Base-by-base conservation (phyloP, 805 yeast genomes). In the Schwanniomyces yamadae region DNA sequence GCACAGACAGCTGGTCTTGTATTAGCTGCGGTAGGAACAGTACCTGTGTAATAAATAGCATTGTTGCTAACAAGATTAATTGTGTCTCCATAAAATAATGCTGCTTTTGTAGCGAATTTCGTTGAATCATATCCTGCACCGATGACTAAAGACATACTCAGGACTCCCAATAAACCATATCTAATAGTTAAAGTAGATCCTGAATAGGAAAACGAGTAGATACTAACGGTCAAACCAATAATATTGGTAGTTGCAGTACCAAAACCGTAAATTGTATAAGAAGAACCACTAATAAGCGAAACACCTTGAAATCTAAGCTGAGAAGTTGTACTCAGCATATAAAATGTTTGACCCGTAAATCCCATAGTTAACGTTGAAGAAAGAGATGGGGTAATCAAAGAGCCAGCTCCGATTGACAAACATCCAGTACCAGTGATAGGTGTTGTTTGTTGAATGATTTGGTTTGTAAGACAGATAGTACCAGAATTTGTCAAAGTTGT, bases 371-470 rank as follows among this genome's bases (percentile, higher is more conserved):
- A 13, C 8, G 28, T 11, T n/a, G 28, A 11, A n/a, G 15, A 11
- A 8, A 11, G 10, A 25, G 15, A n/a, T n/a, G 28, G 28, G 13
- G 28, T 11, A 4, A 11, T 13, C 8, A 13, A 25, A 25, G 28
- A 11, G 13, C 3, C 4, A 22, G 20, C 33, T 6, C 42, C 56
- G 16, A 46, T 44, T 28, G 30, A 41, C n/a, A 55, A 41, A 46
- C 64, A 59, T 12, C 66, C 64, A n/a, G 42, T 21, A 14, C 64
- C 63, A 3, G 14, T 6, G 23, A 59, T 44, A 14, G 25, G 28
- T 8, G 54, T 45, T 1, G 48, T 37, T 41, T 57, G 63, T 13
- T 34, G 33, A 40, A 48, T 57, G 2, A 31, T 31, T 22, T 45
- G 39, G 28, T 51, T 55, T 32, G 35, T 20, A 28, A 59, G 48